phyloP scores from a whole-genome alignment of 78 protist genomes.

The Dictyostelium capitatum region DNA sequence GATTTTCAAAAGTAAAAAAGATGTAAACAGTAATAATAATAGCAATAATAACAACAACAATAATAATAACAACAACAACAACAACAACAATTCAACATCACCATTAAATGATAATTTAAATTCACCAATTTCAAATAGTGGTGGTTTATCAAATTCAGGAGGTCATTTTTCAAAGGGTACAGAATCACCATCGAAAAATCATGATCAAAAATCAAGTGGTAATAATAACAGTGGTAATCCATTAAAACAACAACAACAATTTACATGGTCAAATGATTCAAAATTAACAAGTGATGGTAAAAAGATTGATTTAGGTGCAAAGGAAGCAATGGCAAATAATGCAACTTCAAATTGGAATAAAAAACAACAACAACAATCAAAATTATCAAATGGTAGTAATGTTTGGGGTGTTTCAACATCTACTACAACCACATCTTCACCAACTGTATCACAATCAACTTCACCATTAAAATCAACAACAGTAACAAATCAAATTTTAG shows the following conservation, averaged over 20 bases:
- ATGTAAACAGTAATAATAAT: neutral
- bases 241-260: conserved; percentile 1
- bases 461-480: neutral
- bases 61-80: neutral
- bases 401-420: conserved; percentile 22
- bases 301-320: neutral
- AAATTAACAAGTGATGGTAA: neutral
- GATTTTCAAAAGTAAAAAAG: conserved; percentile 38
- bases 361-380: neutral
- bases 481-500: neutral
- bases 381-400: neutral
- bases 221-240: neutral
- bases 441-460: neutral
- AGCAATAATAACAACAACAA: neutral
- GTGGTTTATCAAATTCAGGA: neutral
- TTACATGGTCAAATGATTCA: neutral
- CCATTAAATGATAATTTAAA: neutral
- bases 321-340: neutral
- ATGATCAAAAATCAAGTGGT: neutral
- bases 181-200: neutral
- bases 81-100: neutral
- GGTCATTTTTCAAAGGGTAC: neutral
- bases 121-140: too few relatives aligned
- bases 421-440: neutral
- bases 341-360: neutral